phyloP scores from a whole-genome alignment of 352 stramenopile species.

The Phytophthora citrophthora region DNA sequence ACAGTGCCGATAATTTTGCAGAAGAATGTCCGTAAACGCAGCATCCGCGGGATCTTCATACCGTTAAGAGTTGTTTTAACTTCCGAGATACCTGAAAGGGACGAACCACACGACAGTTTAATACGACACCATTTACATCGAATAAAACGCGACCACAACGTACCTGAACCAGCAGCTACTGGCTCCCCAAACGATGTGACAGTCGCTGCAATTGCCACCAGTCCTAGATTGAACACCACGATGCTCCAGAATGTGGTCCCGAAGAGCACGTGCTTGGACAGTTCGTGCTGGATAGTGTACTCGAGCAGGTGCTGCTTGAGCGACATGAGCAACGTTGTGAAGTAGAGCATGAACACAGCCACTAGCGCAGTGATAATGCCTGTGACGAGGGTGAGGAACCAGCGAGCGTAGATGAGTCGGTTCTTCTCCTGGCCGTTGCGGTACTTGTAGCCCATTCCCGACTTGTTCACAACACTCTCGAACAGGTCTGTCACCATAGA shows the following conservation, averaged over 20 bases:
- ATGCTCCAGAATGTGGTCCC: conserved; percentile 76
- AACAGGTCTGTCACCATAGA: conserved; percentile 63
- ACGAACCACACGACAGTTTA: background rate
- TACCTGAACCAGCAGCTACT: conserved; percentile 80
- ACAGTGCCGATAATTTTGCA: conserved; percentile 91
- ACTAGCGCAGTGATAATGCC: conserved; percentile 78
- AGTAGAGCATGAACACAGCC: conserved; percentile 84
- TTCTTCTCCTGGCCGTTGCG: conserved; percentile 83
- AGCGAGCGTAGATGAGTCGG: conserved; percentile 80
- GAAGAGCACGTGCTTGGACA: conserved; percentile 70
- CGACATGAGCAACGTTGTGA: conserved; percentile 68
- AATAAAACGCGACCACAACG: background rate
- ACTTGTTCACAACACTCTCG: conserved; percentile 90
- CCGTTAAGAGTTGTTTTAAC: conserved; percentile 95
- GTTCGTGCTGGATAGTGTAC: conserved; percentile 66
- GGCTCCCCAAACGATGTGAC: conserved; percentile 79
- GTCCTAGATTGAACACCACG: conserved; percentile 68
- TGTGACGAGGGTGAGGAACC: conserved; percentile 80
- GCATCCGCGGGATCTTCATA: conserved; percentile 84
- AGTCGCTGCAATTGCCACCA: conserved; percentile 78
- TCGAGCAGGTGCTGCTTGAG: conserved; percentile 76
- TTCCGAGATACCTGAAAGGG: conserved; percentile 85
- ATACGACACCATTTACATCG: no score
- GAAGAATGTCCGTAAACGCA: conserved; percentile 80
- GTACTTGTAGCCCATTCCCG: conserved; percentile 81